These are phyloP conservation scores for Starmerella bombicola DNA, from an alignment of 805 yeast species.

Conservation along the genomic window DNA sequence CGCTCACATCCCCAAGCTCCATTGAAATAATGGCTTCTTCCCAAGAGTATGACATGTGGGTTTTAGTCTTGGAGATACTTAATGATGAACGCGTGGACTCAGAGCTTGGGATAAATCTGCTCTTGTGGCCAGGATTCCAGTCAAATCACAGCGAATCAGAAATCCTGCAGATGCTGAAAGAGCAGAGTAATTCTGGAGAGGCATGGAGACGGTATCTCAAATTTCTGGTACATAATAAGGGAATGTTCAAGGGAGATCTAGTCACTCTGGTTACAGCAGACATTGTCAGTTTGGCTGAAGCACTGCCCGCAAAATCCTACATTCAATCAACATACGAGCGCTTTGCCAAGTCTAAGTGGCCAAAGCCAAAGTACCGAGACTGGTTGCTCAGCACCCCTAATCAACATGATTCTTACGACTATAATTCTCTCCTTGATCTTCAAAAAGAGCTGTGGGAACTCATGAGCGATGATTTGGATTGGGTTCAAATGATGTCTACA, in stretches of 20 bases:
- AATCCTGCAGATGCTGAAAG: conserved; percentile 26
- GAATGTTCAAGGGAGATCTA: conserved; percentile 23
- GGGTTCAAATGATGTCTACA: conserved; percentile 15
- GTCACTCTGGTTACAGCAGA: conserved; percentile 28
- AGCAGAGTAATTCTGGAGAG: conserved; percentile 25
- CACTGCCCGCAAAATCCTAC: conserved; percentile 1
- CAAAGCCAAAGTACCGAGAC: conserved; percentile 26
- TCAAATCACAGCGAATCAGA: conserved; percentile 23
- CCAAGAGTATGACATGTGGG: conserved; percentile 22
- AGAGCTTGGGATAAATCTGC: conserved; percentile 26
- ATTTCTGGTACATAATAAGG: conserved; percentile 22
- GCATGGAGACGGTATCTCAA: conserved; percentile 30
- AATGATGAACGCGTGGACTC: conserved; percentile 18
- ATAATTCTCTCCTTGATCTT: conserved; percentile 13
- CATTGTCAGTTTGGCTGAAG: conserved; percentile 22
- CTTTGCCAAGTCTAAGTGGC: conserved; percentile 25
- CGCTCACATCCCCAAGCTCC: conserved; percentile 20
- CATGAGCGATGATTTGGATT: conserved; percentile 17
- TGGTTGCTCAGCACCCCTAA: conserved; percentile 5
- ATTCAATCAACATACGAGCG: conserved; percentile 21
- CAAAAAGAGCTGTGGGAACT: conserved; percentile 17
- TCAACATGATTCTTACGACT: background rate
- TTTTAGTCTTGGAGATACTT: conserved; percentile 23
- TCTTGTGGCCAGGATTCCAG: conserved; percentile 23
- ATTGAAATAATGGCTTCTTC: background rate